Evolutionary conservation across 75 land plant species (phyloP).

Genomic region (Selaginella tamariscina): DNA sequence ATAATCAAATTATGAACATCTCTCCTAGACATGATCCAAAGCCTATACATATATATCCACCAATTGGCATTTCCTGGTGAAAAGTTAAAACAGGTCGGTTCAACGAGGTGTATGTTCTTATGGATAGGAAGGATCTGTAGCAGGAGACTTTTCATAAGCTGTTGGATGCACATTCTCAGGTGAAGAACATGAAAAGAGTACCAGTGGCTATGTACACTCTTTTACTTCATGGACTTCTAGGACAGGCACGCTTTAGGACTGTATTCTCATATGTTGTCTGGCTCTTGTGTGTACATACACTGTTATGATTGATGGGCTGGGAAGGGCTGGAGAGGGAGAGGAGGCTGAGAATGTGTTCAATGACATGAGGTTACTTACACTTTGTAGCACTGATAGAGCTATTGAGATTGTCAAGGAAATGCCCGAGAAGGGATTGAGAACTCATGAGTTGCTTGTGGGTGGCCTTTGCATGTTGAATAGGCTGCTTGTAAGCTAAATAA

Average conservation of each 20-base stretch:
- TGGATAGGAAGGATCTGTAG: background rate
- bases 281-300: background rate
- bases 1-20: no score
- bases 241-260: background rate
- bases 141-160: background rate
- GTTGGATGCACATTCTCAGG: background rate
- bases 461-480: no score
- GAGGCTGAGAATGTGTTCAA: background rate
- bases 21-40: no score
- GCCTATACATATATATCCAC: no score
- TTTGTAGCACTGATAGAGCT: background rate
- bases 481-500: no score
- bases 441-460: no score
- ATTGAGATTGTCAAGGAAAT: background rate
- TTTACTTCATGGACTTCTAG: background rate
- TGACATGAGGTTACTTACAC: background rate
- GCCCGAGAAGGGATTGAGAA: background rate
- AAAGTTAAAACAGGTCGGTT: background rate
- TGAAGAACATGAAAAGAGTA: background rate
- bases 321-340: background rate
- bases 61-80: no score
- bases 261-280: background rate
- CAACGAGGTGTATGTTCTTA: background rate
- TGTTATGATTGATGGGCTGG: background rate
- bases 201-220: background rate